phyloP scores from a whole-genome alignment of 1,139 yeast species.

The Hemisphaericaspora lyxosophila region DNA sequence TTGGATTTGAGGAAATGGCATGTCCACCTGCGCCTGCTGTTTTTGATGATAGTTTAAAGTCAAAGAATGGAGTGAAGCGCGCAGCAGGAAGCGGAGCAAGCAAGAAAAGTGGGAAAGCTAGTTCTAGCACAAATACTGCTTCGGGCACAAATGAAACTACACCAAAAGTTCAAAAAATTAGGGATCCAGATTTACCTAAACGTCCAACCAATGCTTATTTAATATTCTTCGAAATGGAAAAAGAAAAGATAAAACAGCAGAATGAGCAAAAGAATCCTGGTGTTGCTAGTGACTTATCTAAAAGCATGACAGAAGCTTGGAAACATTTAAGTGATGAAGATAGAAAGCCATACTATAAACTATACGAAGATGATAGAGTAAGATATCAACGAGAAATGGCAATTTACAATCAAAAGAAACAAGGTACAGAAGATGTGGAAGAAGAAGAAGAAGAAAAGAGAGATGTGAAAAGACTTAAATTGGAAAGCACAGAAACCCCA shows the following conservation, averaged over 20 bases:
- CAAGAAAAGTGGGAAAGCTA: conserved; percentile 7
- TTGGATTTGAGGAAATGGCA: conserved; percentile 40
- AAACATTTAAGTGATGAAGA: conserved; percentile 68
- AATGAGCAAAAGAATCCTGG: conserved; percentile 44
- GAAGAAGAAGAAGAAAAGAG: conserved; percentile 12
- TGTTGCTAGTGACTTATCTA: conserved; percentile 62
- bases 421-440: conserved; percentile 16
- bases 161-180: conserved; percentile 28
- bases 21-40: conserved; percentile 43
- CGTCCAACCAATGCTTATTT: conserved; percentile 89
- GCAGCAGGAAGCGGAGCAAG: conserved; percentile 12
- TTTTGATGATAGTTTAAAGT: conserved; percentile 32
- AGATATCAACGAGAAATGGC: conserved; percentile 76
- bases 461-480: conserved; percentile 7
- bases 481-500: conserved; percentile 6
- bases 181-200: conserved; percentile 85
- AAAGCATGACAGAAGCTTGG: conserved; percentile 85
- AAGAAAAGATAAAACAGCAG: conserved; percentile 66
- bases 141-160: conserved; percentile 9
- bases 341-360: conserved; percentile 70
- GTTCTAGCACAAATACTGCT: background rate
- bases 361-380: conserved; percentile 77
- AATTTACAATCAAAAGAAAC: conserved; percentile 50
- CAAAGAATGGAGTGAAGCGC: conserved; percentile 20
- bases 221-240: conserved; percentile 82